These are phyloP conservation scores for Chytriomyces sp. DNA, from an alignment of 192 early-diverging fungal species.

Conservation along the genomic window DNA sequence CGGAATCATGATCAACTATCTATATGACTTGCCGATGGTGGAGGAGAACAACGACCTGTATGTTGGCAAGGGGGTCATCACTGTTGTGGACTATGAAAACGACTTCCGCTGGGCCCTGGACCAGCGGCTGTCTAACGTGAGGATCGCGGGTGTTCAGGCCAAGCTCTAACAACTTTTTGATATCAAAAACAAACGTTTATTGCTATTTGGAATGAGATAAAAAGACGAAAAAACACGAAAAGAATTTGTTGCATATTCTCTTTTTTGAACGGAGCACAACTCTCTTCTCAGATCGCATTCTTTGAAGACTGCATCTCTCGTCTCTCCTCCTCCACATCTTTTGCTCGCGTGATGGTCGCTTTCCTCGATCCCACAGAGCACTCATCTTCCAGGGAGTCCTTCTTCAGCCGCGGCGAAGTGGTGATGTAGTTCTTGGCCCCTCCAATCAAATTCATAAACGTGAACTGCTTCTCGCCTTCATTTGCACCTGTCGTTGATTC, in stretches of 20 bases:
- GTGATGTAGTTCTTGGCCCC: neutral
- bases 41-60: constrained; percentile 80
- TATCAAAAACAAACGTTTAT: too few relatives aligned
- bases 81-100: constrained; percentile 37
- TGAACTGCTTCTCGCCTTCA: constrained; percentile 3
- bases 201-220: too few relatives aligned
- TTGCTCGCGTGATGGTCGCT: neutral
- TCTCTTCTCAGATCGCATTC: neutral
- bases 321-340: neutral
- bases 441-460: constrained; percentile 8
- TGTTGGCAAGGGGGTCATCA: constrained; percentile 49
- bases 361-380: too few relatives aligned
- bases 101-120: constrained; percentile 34
- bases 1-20: constrained; percentile 87
- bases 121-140: neutral
- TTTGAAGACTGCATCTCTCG: neutral
- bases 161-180: too few relatives aligned
- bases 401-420: neutral
- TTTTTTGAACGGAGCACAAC: neutral
- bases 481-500: neutral
- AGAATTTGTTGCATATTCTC: too few relatives aligned
- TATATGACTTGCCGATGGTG: constrained; percentile 58
- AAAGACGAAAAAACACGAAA: too few relatives aligned
- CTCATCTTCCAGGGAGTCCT: neutral
- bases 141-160: neutral